phyloP scores from a whole-genome alignment of 345 rosid species.

The Linum lewisii region DNA sequence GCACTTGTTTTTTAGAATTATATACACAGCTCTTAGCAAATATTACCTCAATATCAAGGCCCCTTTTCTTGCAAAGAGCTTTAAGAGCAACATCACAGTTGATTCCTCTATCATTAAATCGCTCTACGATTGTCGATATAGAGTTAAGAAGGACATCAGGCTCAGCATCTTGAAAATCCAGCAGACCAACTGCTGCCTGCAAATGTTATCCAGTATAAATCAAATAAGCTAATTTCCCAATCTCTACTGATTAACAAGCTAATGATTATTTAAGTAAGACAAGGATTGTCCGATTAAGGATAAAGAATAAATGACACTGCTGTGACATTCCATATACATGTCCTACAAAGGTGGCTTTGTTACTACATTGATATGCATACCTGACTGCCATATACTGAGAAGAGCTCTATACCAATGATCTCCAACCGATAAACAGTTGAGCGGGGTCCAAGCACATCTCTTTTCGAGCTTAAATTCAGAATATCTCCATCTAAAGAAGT shows the following conservation, averaged over 20 bases:
- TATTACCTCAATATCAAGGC: too few relatives aligned
- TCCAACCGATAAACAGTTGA: conserved; percentile 67
- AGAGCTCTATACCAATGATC: conserved; percentile 66
- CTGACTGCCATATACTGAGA: conserved; percentile 77
- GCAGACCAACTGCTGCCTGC: conserved; percentile 56
- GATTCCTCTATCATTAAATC: conserved; percentile 52
- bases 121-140: conserved; percentile 54
- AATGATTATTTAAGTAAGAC: too few relatives aligned
- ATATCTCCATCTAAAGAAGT: conserved; percentile 43
- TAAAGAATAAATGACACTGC: too few relatives aligned
- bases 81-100: conserved; percentile 53
- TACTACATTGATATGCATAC: conserved; percentile 33
- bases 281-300: too few relatives aligned
- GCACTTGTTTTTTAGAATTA: too few relatives aligned
- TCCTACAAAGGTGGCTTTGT: conserved; percentile 4
- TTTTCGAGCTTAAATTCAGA: conserved; percentile 35
- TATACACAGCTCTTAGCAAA: too few relatives aligned
- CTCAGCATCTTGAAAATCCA: conserved; percentile 90
- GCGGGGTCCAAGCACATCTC: conserved; percentile 28
- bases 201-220: conserved; percentile 4
- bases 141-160: conserved; percentile 71
- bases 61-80: conserved; percentile 88
- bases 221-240: neutral
- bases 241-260: too few relatives aligned
- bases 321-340: neutral